Conservation (phyloP, 805 yeast genomes). For the Starmerella bacillaris region DNA sequence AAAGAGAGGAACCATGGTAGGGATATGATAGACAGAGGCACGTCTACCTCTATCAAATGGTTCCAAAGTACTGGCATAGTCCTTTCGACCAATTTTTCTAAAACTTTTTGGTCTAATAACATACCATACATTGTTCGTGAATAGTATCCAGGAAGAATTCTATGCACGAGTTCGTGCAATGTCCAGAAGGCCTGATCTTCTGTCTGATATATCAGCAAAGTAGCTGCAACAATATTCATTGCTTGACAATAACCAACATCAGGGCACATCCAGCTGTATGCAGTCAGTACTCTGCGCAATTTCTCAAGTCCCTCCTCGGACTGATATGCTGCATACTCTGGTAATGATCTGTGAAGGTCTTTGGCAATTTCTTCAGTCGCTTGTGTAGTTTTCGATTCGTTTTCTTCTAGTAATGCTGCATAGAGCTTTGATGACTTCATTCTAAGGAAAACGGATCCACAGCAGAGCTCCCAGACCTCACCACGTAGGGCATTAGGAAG, state of each 20-base stretch:
- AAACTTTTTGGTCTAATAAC: constrained; percentile 77
- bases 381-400: constrained; percentile 45
- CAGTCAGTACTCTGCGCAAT: constrained; percentile 72
- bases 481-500: constrained; percentile 89
- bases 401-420: constrained; percentile 36
- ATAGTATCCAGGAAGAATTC: constrained; percentile 83
- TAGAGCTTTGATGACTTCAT: constrained; percentile 47
- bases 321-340: constrained; percentile 92
- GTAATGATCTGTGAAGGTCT: constrained; percentile 82
- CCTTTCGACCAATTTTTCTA: constrained; percentile 73
- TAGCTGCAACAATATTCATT: constrained; percentile 62
- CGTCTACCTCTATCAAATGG: constrained; percentile 61
- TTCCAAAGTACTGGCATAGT: constrained; percentile 80
- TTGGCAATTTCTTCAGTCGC: constrained; percentile 96
- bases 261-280: constrained; percentile 92
- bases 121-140: constrained; percentile 97
- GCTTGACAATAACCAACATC: constrained; percentile 98
- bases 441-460: constrained; percentile 68
- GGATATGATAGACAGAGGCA: constrained; percentile 81
- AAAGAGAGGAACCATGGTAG: constrained; percentile 91
- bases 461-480: constrained; percentile 84
- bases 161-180: constrained; percentile 59
- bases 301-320: constrained; percentile 66
- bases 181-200: constrained; percentile 98
- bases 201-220: constrained; percentile 46